phyloP scores from a whole-genome alignment of 2,329 filamentous ascomycete genomes.

The Periglandula ipomoeae region DNA sequence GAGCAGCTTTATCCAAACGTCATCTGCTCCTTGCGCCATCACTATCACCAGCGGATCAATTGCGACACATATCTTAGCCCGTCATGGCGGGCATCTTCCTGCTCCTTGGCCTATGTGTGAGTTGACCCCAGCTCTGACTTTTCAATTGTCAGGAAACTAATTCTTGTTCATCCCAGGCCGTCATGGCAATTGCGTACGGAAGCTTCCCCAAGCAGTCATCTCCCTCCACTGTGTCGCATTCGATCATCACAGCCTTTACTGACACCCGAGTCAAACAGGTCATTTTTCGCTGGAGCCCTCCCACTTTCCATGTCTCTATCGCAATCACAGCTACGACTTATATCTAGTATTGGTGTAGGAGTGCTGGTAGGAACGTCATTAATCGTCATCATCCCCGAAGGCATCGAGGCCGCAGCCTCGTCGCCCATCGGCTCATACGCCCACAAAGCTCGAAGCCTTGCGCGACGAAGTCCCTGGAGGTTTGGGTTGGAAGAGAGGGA shows the following conservation, averaged over 20 bases:
- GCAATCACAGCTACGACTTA: slow-evolving; percentile 74
- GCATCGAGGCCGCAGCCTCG: slow-evolving; percentile 79
- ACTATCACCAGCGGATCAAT: background rate
- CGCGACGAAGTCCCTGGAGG: slow-evolving; percentile 23
- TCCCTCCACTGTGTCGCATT: background rate
- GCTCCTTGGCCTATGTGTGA: slow-evolving; percentile 32
- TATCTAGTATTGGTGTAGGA: slow-evolving; percentile 88
- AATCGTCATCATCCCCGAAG: slow-evolving; percentile 96
- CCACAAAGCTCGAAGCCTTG: slow-evolving; percentile 24
- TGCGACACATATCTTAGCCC: background rate
- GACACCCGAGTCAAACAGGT: slow-evolving; percentile 44
- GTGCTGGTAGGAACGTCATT: slow-evolving; percentile 90
- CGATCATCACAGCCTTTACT: background rate
- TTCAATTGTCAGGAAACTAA: background rate
- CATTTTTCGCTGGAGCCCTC: slow-evolving; percentile 84
- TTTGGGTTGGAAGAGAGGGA: slow-evolving; percentile 17
- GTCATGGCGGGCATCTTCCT: slow-evolving; percentile 31
- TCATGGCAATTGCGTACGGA: slow-evolving; percentile 49
- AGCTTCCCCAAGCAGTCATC: background rate
- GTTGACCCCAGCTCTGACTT: slow-evolving; percentile 11
- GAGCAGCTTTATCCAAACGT: background rate
- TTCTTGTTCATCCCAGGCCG: slow-evolving; percentile 27
- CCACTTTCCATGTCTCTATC: slow-evolving; percentile 85
- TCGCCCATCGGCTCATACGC: slow-evolving; percentile 31
- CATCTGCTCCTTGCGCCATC: background rate